Base-by-base conservation (phyloP, 2,329 filamentous ascomycete species). In the Arthrobotrys megalospora region DNA sequence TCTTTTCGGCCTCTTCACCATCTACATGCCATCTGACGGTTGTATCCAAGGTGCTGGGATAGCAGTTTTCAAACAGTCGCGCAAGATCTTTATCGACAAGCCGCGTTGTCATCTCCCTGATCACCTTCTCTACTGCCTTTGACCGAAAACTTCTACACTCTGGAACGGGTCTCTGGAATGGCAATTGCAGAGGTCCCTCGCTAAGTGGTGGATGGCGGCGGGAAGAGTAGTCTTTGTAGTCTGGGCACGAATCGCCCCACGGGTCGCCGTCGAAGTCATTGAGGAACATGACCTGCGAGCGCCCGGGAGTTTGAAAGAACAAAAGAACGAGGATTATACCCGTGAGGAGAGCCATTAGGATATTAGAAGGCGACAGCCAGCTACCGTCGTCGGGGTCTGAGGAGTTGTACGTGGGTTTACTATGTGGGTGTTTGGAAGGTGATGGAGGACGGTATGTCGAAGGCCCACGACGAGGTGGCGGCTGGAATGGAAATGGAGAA, bases 61-160 rank as follows among this genome's bases (percentile, higher is more conserved):
- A 98, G 1, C 95, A 91, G 83, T 99, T 99, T 83, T 97, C 93
- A 83, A 99, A 99, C 10, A 99, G 87, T 28, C 94, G 90, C 2
- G 95, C 95, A 11, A 99, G 89, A 82, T 98, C 96, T 14, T 91
- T 91, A 82, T 98, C 91, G 76, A 91, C 88, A 86, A 99, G 92
- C 66, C 90, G 91, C 32, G 89, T 88, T 5, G 91, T 96, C 80
- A 99, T 87, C 81, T 97, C 90, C 34, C 90, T 84, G 79, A 99
- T 97, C 64, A 97, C 92, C 82, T 92, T 88, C 84, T 99, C 96
- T 53, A 98, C 96, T 2, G 91, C 88, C 24, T 92, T 89, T 0
- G 94, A 97, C 70, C 90, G 89, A 85, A 98, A 99, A 0, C 94
- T 97, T 80, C 96, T 92, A 84, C 96, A 99, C 83, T 90, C 88